A percentile compares a stretch with the other conserved stretches of the same genome.
phyloP scores from a whole-genome alignment of 2,329 filamentous ascomycete species.

The Thelonectria discophora region DNA sequence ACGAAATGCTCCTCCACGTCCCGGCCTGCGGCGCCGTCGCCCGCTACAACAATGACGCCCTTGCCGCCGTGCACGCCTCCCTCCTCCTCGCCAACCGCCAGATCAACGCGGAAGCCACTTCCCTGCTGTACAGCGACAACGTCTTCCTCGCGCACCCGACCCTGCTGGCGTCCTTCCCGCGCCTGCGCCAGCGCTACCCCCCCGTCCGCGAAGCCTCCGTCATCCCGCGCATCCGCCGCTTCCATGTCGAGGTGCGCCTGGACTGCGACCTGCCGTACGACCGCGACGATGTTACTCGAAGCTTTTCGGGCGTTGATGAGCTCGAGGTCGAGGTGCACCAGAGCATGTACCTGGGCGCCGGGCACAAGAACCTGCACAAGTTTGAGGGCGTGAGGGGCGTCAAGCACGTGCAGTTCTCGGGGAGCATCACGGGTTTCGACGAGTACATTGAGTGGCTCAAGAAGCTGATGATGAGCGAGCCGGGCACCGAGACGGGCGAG shows the following conservation, averaged over 20 bases:
- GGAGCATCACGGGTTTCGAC: constrained; percentile 53
- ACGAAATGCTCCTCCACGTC: constrained; percentile 53
- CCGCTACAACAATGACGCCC: constrained; percentile 19
- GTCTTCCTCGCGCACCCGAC: constrained; percentile 54
- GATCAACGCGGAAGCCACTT: constrained; percentile 52
- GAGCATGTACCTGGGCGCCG: constrained; percentile 50
- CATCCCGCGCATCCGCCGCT: constrained; percentile 49
- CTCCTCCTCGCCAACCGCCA: constrained; percentile 54
- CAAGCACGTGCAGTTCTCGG: constrained; percentile 46
- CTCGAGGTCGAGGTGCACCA: constrained; percentile 53
- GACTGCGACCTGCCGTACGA: constrained; percentile 51
- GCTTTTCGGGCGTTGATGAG: constrained; percentile 51
- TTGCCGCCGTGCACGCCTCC: constrained; percentile 45
- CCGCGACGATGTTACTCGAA: constrained; percentile 41
- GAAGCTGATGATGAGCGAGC: constrained; percentile 46
- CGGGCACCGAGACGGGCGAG: constrained; percentile 33
- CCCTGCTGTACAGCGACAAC: constrained; percentile 55
- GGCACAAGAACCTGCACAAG: constrained; percentile 49
- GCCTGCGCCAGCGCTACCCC: constrained; percentile 47
- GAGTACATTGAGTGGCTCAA: constrained; percentile 55
- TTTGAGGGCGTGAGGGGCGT: constrained; percentile 56
- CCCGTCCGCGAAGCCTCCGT: constrained; percentile 44
- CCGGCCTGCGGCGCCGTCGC: constrained; percentile 42
- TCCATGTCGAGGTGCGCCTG: constrained; percentile 52
- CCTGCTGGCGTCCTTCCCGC: constrained; percentile 53